Conservation (phyloP, 192 early-diverging fungal genomes). For the Coemansia sp. region DNA sequence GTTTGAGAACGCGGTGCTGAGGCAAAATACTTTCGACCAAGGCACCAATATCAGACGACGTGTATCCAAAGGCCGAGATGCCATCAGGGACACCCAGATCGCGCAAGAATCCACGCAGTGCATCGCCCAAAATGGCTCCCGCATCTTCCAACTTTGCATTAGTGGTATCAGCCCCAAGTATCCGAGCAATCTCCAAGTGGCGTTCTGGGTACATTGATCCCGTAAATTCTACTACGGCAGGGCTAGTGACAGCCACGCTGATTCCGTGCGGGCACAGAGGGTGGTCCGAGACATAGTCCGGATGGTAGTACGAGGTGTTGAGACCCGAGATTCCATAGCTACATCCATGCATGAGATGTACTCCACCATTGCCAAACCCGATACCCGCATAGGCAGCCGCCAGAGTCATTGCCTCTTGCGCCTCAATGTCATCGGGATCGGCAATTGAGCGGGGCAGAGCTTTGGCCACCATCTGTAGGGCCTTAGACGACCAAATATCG, state of each 20-base stretch:
- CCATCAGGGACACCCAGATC: constrained; percentile 83
- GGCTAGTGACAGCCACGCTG: constrained; percentile 89
- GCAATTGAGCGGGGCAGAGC: constrained; percentile 76
- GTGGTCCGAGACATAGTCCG: constrained; percentile 78
- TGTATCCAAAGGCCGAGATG: constrained; percentile 76
- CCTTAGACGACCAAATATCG: constrained; percentile 86
- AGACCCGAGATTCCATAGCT: constrained; percentile 87
- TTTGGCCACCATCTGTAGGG: constrained; percentile 79
- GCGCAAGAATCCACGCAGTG: constrained; percentile 75
- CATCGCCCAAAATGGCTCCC: constrained; percentile 76
- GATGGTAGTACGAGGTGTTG: constrained; percentile 81
- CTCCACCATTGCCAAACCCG: constrained; percentile 87
- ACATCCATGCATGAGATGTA: constrained; percentile 87
- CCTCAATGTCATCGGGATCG: constrained; percentile 67
- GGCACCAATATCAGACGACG: constrained; percentile 66
- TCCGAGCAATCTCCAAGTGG: constrained; percentile 79
- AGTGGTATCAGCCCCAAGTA: constrained; percentile 74
- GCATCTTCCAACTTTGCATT: constrained; percentile 70
- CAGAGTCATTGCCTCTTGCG: constrained; percentile 84
- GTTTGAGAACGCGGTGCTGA: constrained; percentile 90
- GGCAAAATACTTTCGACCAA: constrained; percentile 87
- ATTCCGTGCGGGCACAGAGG: constrained; percentile 79
- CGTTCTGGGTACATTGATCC: constrained; percentile 80
- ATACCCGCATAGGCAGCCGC: constrained; percentile 91
- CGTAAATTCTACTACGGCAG: constrained; percentile 88